Base-by-base conservation (phyloP, 2,329 filamentous ascomycete species). In the Fusarium setosum region DNA sequence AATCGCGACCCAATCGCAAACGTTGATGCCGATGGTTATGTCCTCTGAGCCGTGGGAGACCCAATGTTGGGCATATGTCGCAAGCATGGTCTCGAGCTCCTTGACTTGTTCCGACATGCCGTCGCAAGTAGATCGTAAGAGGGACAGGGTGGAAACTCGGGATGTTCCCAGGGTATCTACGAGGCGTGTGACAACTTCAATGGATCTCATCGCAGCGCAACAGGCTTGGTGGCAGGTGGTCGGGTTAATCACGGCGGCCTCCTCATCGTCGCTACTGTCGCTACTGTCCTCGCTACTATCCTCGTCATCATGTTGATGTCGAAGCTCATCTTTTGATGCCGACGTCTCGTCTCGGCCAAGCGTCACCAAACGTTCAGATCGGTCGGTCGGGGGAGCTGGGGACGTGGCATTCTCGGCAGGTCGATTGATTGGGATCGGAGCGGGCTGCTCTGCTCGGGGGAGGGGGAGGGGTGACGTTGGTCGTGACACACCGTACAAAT, bases 21-120 rank as follows among this genome's bases (percentile, higher is more conserved):
- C 18, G 2, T 54, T 53, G 1, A 69, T 61, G 6, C 42, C 64
- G 2, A 72, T 38, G 1, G 70, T 68, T 2, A 67, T 59, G 1
- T 69, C 59, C 1, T 42, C 41, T 8, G 56, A 59, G 5, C 49
- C 56, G 4, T 56, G 42, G 9, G 56, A 35, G 4, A 18, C 18
- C 63, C 66, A 72, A 34, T 68, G 59, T 2, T 48, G 41, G 5
- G 55, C 47, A 12, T 73, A 72, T 0, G 24, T 21, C 3, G 31
- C 20, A 0, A 69, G 55, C 38, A 73, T 73, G 17, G 51, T 47
- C 18, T 59, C 32, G 0, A 73, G 58, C 13, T 73, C 69, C 4
- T 47, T 13, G n/a, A 57, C 17, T 5, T 69, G 65, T 2, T n/a
- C 18, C 3, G 17, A 55, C 2, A 72, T 24, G 4, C 52, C 31